Base-by-base conservation (phyloP, 164 flowering plant genomes). In the Dillenia turbinata region DNA sequence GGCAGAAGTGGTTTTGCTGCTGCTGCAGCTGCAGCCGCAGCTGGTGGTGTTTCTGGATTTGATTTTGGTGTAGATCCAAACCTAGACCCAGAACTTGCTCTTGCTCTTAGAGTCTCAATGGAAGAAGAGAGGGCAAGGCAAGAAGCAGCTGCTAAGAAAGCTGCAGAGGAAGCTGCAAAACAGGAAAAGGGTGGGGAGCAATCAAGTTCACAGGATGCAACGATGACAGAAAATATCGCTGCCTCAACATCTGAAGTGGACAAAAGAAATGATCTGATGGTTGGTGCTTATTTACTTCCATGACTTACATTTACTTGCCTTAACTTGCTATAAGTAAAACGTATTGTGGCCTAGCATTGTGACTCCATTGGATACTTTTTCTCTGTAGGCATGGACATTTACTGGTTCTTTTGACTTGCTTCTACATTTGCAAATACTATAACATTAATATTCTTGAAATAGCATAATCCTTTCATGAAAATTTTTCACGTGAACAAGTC, bases 121-220 rank as follows among this genome's bases (percentile, higher is more conserved):
- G 99, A 92, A 77, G 99, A 95, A 76, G 99, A 89, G 77, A 86
- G 99, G 70, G 99, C 97, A 57, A 88, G 99, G 71, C 99, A 89
- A 73, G 99, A 91, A 77, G 96, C 93, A 61, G 96, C 97, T 77
- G 99, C 99, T 22, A 89, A 85, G 59, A 91, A 73, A 80, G 94
- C 97, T 66, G 89, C 99, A 57, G 97, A 89, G 60, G 97, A 86
- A 64, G 84, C 89, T 66, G 47, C 79, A 60, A 78, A 61, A 62
- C 85, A 79, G 65, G 95, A 80, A 58, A 82, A 83, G 66, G 93
- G 77, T 51, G 95, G 78, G 69, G 90, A 73, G 63, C 78, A 68
- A 12, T 81, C 88, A 43, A 79, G 66, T 57, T 75, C 92, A 14
- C 88, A 80, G 60, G 96, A 95, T 75, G 84, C 80, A 49, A 65